phyloP scores from a whole-genome alignment of 108 stramenopile genomes.

The Skeletonema potamos region DNA sequence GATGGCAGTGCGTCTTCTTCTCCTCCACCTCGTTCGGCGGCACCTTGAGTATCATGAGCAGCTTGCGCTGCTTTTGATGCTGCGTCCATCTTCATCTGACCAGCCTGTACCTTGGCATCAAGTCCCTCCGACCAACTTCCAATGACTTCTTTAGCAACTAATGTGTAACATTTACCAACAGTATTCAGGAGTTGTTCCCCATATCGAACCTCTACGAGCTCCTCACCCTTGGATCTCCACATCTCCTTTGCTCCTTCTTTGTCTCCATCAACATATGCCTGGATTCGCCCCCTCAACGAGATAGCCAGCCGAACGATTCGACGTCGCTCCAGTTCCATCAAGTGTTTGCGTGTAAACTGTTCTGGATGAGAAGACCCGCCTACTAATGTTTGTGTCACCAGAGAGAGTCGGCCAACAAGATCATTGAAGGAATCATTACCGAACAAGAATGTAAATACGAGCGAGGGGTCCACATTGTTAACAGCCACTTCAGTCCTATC shows the following conservation, averaged over 20 bases:
- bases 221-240: constrained; percentile 33
- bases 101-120: constrained; percentile 29
- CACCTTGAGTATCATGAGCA: constrained; percentile 4
- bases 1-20: constrained; percentile 24
- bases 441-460: constrained; percentile 42
- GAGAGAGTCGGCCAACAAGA: constrained; percentile 23
- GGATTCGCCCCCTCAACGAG: constrained; percentile 17
- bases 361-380: constrained; percentile 19
- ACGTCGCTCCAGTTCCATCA: constrained; percentile 33
- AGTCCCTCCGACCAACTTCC: constrained; percentile 33
- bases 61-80: constrained; percentile 9
- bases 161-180: constrained; percentile 30
- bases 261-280: constrained; percentile 25
- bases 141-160: constrained; percentile 23
- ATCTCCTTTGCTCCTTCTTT: constrained; percentile 6
- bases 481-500: constrained; percentile 34
- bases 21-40: background rate
- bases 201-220: constrained; percentile 41
- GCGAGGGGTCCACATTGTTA: constrained; percentile 25
- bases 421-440: constrained; percentile 31
- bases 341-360: constrained; percentile 1
- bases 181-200: constrained; percentile 36
- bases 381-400: constrained; percentile 34
- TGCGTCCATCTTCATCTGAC: constrained; percentile 14
- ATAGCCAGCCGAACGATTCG: constrained; percentile 28